Percentiles rank a stretch among this genome's conserved stretches.
Conservation (phyloP, 1,284 basidiomycete species). For the Apiotrichum sp. region DNA sequence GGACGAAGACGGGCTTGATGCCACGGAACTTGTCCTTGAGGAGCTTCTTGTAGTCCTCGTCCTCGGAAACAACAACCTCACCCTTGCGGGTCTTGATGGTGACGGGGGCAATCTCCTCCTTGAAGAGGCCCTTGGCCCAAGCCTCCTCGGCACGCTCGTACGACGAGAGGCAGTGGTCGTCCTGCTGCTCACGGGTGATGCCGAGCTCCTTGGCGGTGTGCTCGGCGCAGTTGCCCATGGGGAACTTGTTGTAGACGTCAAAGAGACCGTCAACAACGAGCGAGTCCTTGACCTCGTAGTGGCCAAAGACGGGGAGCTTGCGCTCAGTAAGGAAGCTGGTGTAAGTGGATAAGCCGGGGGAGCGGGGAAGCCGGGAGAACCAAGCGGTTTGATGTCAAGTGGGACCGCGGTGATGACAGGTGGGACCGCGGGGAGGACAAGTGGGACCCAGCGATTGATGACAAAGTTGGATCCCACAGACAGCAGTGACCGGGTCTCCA, state of each 20-base stretch:
- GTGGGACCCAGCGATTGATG: no score
- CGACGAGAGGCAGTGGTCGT: constrained; percentile 86
- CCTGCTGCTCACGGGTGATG: constrained; percentile 79
- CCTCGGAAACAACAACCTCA: constrained; percentile 80
- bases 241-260: constrained; percentile 92
- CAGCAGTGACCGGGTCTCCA: no score
- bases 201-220: constrained; percentile 72
- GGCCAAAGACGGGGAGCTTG: constrained; percentile 79
- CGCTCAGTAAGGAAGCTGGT: constrained; percentile 87
- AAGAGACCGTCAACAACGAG: constrained; percentile 89
- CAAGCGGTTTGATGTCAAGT: no score
- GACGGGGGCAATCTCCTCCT: constrained; percentile 86
- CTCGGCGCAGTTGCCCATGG: constrained; percentile 96
- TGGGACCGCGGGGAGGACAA: no score
- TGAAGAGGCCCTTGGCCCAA: constrained; percentile 79
- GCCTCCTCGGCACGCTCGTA: constrained; percentile 88
- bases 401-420: no score
- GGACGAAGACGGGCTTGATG: constrained; percentile 80
- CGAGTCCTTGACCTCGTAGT: constrained; percentile 79
- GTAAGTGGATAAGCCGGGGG: constrained; percentile 7
- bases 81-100: constrained; percentile 92
- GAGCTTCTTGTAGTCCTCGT: constrained; percentile 96
- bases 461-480: no score
- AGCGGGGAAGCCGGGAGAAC: neutral
- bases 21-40: constrained; percentile 86